Conservation (phyloP, 2,329 filamentous ascomycete genomes). For the Fusarium compactum region DNA sequence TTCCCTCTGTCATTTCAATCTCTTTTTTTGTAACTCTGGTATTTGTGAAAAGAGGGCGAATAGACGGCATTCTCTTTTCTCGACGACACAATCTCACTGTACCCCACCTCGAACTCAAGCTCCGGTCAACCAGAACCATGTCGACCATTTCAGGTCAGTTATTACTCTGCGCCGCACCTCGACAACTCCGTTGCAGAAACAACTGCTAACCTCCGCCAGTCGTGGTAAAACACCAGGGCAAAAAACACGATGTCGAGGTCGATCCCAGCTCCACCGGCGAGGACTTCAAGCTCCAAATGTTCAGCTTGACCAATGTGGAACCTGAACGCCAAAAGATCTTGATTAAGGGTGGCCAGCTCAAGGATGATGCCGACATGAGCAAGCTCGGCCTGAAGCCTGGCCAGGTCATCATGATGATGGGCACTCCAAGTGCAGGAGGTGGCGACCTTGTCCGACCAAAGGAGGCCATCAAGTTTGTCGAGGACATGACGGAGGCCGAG, state of each 20-base stretch:
- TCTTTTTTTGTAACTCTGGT: constrained; percentile 6
- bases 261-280: constrained; percentile 87
- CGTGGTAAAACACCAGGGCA: constrained; percentile 93
- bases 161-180: constrained; percentile 18
- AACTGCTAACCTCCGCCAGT: constrained; percentile 65
- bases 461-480: constrained; percentile 86
- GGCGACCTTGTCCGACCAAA: constrained; percentile 76
- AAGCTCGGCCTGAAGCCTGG: constrained; percentile 87
- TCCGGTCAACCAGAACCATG: constrained; percentile 56
- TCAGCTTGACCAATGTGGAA: constrained; percentile 94
- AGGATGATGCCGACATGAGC: constrained; percentile 90
- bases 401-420: constrained; percentile 96
- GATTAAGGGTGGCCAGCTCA: constrained; percentile 93
- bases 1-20: not conserved
- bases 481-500: constrained; percentile 98
- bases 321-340: constrained; percentile 96
- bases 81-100: not conserved
- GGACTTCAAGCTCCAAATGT: constrained; percentile 95
- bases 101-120: constrained; percentile 23
- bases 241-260: constrained; percentile 93
- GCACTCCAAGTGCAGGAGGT: constrained; percentile 79
- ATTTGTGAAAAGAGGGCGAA: not conserved
- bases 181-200: not conserved
- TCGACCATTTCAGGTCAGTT: constrained; percentile 66
- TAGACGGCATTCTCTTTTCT: not conserved